Evolutionary conservation across 805 yeast species (phyloP).

Genomic region (Blastobotrys americana): DNA sequence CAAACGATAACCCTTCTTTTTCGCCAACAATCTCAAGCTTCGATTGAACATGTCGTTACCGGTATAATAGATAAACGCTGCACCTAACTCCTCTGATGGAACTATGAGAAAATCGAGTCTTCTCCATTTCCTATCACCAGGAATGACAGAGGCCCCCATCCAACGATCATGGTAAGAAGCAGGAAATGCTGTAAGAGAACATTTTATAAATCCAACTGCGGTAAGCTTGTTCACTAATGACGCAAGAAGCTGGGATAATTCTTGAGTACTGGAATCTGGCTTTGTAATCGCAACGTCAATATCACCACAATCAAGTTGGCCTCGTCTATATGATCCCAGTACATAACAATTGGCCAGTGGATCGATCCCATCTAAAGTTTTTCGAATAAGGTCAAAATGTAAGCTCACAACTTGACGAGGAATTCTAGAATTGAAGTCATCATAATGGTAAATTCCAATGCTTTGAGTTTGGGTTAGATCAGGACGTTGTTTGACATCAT

Average conservation of each 20-base stretch:
- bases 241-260: constrained; percentile 19
- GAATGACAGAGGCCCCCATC: constrained; percentile 30
- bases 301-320: constrained; percentile 41
- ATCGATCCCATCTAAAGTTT: constrained; percentile 29
- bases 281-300: constrained; percentile 44
- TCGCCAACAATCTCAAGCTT: constrained; percentile 38
- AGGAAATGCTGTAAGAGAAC: constrained; percentile 23
- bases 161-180: constrained; percentile 22
- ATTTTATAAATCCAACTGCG: constrained; percentile 33
- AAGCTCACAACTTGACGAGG: constrained; percentile 39
- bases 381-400: constrained; percentile 36
- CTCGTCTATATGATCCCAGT: constrained; percentile 50
- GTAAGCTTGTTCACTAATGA: constrained; percentile 24
- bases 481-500: constrained; percentile 32
- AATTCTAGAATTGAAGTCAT: constrained; percentile 41
- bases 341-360: constrained; percentile 32
- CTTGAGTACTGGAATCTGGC: constrained; percentile 24
- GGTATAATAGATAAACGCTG: constrained; percentile 45
- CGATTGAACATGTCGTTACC: constrained; percentile 50
- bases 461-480: constrained; percentile 29
- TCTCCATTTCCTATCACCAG: constrained; percentile 35
- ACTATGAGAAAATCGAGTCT: constrained; percentile 46
- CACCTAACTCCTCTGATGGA: constrained; percentile 41
- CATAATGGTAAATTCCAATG: constrained; percentile 40
- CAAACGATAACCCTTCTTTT: constrained; percentile 33